Evolutionary conservation across 129 eudicot genomes (phyloP), one percentile per base, ranked within the genome.

Genomic region (Escallonia herrerae): DNA sequence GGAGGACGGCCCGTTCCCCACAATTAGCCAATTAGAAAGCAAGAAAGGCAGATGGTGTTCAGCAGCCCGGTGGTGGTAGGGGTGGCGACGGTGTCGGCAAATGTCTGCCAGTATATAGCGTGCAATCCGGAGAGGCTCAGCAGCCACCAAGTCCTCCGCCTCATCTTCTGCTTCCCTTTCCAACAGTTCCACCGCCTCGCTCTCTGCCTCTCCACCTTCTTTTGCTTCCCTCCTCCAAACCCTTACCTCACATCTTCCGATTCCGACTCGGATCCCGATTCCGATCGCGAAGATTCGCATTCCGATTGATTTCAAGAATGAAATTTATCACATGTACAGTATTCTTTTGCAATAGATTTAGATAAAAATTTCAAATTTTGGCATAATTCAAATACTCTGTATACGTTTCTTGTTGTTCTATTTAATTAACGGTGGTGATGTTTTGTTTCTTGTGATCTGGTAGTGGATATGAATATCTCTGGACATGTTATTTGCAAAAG

Each of bases 81-180:
- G 48, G 97, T 91, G 56, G 97, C 96, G 6, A 81, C 77, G 43
- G 72, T 83, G 15, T 91, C 97, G 41, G 97, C 96, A 4, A 74
- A 83, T 43, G 43, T 79, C 11, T 87, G 96, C 65, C 97, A 91
- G 70, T 91, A 87, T 95, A 79, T 91, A 49, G 97, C 97, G 6
- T 91, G 97, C 64, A 91, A 91, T 56, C 97, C 97, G 0, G 89
- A 91, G 69, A 72, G 80, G 6, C 64, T 91, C 9, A 68, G 71
- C 72, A 75, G 86, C 78, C 74, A 81, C 15, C 87, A 87, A 59
- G 97, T 91, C 22, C 83, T 91, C 40, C 75, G 69, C 49, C 97
- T 91, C 75, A 71, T 91, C 63, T 87, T 85, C 79, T 83, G 88
- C 60, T 81, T 87, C 68, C 97, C 97, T 15, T 87, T 87, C 52